Evolutionary conservation across 1,139 yeast genomes (phyloP), one percentile per base, ranked within the genome.

Genomic region (Casaregolazyma suthepensis): DNA sequence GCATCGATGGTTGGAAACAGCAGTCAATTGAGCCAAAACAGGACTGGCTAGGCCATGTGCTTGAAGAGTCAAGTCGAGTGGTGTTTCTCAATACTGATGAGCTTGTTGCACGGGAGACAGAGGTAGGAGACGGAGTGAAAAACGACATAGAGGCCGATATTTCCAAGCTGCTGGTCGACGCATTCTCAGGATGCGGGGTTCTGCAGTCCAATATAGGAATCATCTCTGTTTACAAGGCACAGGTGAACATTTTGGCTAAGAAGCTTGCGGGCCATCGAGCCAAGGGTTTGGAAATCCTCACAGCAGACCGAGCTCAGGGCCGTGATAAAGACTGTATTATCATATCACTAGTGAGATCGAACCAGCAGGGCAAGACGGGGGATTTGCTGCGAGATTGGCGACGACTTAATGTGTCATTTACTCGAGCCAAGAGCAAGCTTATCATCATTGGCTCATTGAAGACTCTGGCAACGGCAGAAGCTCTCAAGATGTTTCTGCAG

Each of bases 271-370:
- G 66, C 1, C 67, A 72, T 17, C 66, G 66, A 42, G 66, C 69
- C 2, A 46, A 51, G 9, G 78, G 75, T 0, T 71, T 93, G 43
- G 98, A 93, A 61, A 77, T 88, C 23, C 73, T 93, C 56, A 94
- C 99, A 0, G 98, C 97, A 0, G 99, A 94, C 68, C 93, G 88
- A 59, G 93, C 87, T 61, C 99, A 94, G 70, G 99, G 99, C 0
- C 77, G 97, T 54, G 99, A 94, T 67, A 93, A 90, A 67, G 94
- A 90, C 51, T 85, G 96, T 62, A 82, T 94, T 13, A 80, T 94
- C 1, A 82, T 94, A 5, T 90, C 98, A 0, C 71, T 93, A 59
- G 98, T 91, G 3, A 75, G 96, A 46, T 85, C 96, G 1, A 93
- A 91, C 65, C 72, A 74, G 1, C 78, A 79, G n/a, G 74, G 76